Conservation (phyloP, 768 basidiomycete species). For the Stropharia rugosoannulata region DNA sequence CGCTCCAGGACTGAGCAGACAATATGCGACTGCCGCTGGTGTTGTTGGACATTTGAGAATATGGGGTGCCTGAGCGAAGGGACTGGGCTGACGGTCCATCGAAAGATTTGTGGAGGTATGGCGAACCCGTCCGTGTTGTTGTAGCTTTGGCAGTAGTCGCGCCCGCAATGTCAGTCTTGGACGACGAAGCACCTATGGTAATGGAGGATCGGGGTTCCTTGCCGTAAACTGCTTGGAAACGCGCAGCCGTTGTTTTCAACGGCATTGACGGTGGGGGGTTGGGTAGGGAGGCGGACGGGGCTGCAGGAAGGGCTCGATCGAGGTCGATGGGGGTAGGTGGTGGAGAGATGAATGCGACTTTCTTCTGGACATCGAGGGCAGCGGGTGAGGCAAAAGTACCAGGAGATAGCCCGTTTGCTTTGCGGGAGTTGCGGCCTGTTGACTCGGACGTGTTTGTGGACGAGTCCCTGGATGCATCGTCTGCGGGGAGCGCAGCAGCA, state of each 20-base stretch:
- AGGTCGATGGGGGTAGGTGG: conserved; percentile 65
- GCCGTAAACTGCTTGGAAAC: conserved; percentile 73
- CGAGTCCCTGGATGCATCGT: conserved; percentile 21
- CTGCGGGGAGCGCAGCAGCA: conserved; percentile 16
- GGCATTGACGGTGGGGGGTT: conserved; percentile 29
- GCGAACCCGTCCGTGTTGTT: conserved; percentile 64
- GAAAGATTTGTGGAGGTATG: conserved; percentile 51
- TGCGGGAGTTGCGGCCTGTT: conserved; percentile 32
- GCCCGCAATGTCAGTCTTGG: conserved; percentile 58
- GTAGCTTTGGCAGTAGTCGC: conserved; percentile 42
- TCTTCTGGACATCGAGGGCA: conserved; percentile 64
- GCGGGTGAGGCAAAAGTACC: conserved; percentile 15
- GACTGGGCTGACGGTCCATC: conserved; percentile 61
- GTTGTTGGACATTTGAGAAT: conserved; percentile 71
- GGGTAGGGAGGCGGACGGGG: conserved; percentile 31
- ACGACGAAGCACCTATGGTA: conserved; percentile 60
- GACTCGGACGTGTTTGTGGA: conserved; percentile 30
- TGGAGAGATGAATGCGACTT: conserved; percentile 86
- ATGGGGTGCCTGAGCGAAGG: conserved; percentile 78
- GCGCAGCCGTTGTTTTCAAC: conserved; percentile 69
- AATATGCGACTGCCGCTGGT: conserved; percentile 70
- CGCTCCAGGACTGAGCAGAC: conserved; percentile 85
- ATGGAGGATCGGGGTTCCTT: conserved; percentile 71
- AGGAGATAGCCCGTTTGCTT: conserved; percentile 30
- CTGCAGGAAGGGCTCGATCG: conserved; percentile 53